phyloP scores from a whole-genome alignment of 495 filamentous ascomycete species.

The Xylaria grammica region DNA sequence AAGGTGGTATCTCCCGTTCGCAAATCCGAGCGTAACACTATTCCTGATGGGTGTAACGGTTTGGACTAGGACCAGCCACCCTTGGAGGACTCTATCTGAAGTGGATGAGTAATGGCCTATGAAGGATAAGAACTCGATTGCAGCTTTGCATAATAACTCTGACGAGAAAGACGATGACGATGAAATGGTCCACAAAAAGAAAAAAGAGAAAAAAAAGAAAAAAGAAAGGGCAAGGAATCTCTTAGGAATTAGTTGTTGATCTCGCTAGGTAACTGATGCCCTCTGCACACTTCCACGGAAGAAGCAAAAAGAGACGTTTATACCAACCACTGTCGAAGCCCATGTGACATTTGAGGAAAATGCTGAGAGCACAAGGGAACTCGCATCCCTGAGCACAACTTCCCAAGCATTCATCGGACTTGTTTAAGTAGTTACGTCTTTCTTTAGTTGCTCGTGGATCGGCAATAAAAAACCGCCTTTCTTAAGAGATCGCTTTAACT shows the following conservation, averaged over 20 bases:
- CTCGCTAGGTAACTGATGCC: neutral
- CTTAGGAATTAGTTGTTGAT: neutral
- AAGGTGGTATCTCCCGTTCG: neutral
- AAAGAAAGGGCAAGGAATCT: too few species aligned
- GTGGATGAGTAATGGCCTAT: neutral
- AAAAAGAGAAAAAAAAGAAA: neutral
- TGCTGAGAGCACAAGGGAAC: too few species aligned
- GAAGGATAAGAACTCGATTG: slow-evolving; percentile 1
- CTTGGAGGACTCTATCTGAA: neutral
- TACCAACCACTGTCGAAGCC: neutral
- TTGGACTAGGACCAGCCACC: neutral
- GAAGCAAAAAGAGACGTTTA: neutral
- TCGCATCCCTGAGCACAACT: neutral
- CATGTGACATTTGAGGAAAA: neutral
- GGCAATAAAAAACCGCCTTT: neutral
- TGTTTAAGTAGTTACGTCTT: too few species aligned
- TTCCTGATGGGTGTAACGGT: neutral
- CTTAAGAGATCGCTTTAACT: neutral
- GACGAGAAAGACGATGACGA: slow-evolving; percentile 16
- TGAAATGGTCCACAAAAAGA: slow-evolving; percentile 3
- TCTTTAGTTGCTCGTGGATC: neutral
- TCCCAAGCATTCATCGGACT: neutral
- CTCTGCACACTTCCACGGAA: neutral
- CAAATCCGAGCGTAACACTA: neutral
- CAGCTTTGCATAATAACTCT: slow-evolving; percentile 7